A percentile compares a stretch with the other conserved stretches of the same genome.
Conservation (phyloP, 2,329 filamentous ascomycete genomes). For the Hawksworthiomyces lignivorus region DNA sequence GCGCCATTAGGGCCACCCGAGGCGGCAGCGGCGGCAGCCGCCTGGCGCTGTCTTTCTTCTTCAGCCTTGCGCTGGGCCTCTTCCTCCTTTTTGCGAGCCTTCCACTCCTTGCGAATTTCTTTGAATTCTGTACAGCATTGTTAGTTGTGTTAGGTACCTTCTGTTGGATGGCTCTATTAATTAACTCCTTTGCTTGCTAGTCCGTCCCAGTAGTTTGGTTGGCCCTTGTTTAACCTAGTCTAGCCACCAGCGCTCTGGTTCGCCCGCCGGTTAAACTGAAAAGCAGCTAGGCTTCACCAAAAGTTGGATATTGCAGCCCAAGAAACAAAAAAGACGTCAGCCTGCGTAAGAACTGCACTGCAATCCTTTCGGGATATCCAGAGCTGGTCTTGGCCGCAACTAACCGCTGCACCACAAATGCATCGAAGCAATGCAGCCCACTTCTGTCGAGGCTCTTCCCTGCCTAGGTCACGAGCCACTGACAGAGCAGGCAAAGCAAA, state of each 20-base stretch:
- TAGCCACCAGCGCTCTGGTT: conserved; percentile 5
- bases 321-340: no score
- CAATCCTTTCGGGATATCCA: no score
- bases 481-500: conserved; percentile 8
- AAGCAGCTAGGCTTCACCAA: conserved; percentile 7
- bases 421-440: no score
- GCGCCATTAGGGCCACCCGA: conserved; percentile 39
- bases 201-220: conserved; percentile 22
- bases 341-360: no score
- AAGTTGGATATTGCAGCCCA: no score
- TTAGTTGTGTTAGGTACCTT: no score
- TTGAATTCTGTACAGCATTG: conserved; percentile 74
- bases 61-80: conserved; percentile 83
- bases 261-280: conserved; percentile 3
- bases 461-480: no score
- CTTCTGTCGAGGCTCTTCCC: no score
- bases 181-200: not conserved
- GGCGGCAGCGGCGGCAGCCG: conserved; percentile 44
- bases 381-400: no score
- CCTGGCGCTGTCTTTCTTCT: conserved; percentile 67
- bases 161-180: no score
- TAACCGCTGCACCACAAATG: no score
- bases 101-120: conserved; percentile 89
- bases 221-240: conserved; percentile 30
- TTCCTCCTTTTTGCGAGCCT: conserved; percentile 98